Base-by-base conservation (phyloP, 2,329 filamentous ascomycete genomes). In the Zymoseptoria ardabiliae region DNA sequence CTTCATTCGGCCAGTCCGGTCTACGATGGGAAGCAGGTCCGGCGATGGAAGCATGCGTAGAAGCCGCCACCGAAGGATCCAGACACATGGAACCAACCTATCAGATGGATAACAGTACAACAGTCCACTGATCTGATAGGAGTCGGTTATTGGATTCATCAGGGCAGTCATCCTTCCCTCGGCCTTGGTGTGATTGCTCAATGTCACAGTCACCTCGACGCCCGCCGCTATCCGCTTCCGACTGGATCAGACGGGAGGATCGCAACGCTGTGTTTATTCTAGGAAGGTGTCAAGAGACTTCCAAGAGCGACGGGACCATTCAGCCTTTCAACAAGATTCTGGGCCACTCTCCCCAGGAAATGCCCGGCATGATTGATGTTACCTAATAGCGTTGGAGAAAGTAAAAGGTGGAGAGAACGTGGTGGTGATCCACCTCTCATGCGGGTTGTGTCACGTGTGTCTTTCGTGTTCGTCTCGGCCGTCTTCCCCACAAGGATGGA, bases 401-500 rank as follows among this genome's bases (percentile, higher is more conserved):
- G n/a, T n/a, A n/a, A n/a, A 45, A 45, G 35, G 35, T 45, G 35
- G 35, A 45, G 35, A 45, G 35, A 7, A 45, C 11, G 6, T 7
- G 17, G 17, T 13, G 35, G 17, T 45, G 35, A 45, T 45, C 35
- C n/a, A n/a, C n/a, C n/a, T n/a, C n/a, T n/a, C n/a, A 41, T 41
- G 35, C 35, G 35, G 17, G 5, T n/a, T 11, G 30, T 13, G 11
- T 41, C 2, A n/a, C n/a, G n/a, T n/a, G n/a, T n/a, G n/a, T n/a
- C n/a, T n/a, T 17, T 41, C 35, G 35, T 41, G 35, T 41, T 41
- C 35, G 35, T 41, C 35, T 41, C 35, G 35, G 30, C 10, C 30
- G 4, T 28, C 25, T 11, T 17, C 11, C 35, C 35, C 35, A n/a
- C 35, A 45, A 45, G 86, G 63, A 88, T 86, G 56, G 85, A 87